Evolutionary conservation across 371 early-diverging fungal genomes (phyloP), one percentile per base, ranked within the genome.

Genomic region (Mortierella sp.): DNA sequence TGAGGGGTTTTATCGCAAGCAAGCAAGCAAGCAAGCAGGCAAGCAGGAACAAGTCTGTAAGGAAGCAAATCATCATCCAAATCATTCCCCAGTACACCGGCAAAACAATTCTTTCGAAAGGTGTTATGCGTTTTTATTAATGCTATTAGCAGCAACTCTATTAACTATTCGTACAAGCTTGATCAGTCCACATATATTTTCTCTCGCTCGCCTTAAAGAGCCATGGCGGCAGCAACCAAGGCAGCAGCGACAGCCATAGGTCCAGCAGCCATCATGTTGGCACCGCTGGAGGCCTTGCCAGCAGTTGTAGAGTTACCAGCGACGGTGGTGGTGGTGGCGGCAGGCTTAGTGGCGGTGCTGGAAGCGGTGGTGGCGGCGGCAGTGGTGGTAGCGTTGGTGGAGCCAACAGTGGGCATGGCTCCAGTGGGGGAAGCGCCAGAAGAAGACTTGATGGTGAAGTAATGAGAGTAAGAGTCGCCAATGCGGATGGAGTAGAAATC

Each of bases 401-500:
- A 3, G 38, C 48, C 58, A 43, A 63, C 40, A 13, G 58, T 70
- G 47, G 74, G 63, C 63, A 69, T 53, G 58, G 55, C 52, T n/a
- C 63, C 67, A 41, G 72, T 76, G 57, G 82, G 77, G 43, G 48
- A 5, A 6, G 63, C 45, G n/a, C 72, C 77, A 58, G 65, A 62
- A 48, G 64, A 45, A 21, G 65, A 64, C 65, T 69, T 65, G 66
- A 77, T 69, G 38, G 58, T 10, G 58, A 77, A 77, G 58, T 58
- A 58, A 40, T 70, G 72, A 4, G 69, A 60, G 58, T 61, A 72
- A 40, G 63, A 52, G 47, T 70, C 72, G 4, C 78, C 78, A 21
- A 78, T 63, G 38, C 73, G 69, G 70, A 78, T 15, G 6, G 78
- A 72, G 73, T 78, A 78, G 66, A 59, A 73, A 55, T 63, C 63